These are phyloP conservation scores for Suillus cothurnatus DNA, from an alignment of 768 basidiomycete genomes.

Conservation along the genomic window DNA sequence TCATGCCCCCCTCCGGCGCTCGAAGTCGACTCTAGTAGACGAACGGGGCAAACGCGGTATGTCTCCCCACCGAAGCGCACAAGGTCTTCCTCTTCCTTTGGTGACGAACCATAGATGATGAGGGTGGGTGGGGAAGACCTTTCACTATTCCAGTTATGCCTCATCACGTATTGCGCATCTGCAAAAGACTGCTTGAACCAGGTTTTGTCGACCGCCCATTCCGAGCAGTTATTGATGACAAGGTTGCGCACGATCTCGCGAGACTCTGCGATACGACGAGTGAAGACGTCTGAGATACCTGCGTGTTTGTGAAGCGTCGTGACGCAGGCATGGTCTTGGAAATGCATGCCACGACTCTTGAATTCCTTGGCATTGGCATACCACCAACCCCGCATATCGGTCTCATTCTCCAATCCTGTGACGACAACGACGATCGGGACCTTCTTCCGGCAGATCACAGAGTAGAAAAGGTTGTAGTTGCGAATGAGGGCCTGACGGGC, in stretches of 20 bases:
- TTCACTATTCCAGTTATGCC: conserved; percentile 1
- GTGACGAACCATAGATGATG: conserved; percentile 1
- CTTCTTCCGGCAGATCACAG: conserved; percentile 36
- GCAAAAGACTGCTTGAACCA: conserved; percentile 7
- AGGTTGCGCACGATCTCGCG: conserved; percentile 22
- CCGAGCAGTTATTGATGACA: conserved; percentile 22
- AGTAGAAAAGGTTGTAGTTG: conserved; percentile 43
- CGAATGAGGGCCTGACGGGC: conserved; percentile 27
- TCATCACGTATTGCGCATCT: background rate
- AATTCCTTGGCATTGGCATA: conserved; percentile 25
- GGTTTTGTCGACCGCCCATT: background rate
- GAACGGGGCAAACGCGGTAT: background rate
- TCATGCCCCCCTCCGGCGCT: background rate
- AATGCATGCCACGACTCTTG: conserved; percentile 33
- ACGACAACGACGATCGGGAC: conserved; percentile 40
- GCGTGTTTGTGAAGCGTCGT: background rate
- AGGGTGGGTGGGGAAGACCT: conserved; percentile 1
- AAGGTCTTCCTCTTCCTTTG: background rate
- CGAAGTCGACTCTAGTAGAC: background rate
- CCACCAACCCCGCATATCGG: conserved; percentile 37
- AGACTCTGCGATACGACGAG: conserved; percentile 16
- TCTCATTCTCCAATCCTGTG: conserved; percentile 40
- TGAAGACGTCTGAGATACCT: conserved; percentile 2
- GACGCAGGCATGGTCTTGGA: conserved; percentile 36
- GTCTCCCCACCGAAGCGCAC: background rate